Evolutionary conservation across 495 filamentous ascomycete species (phyloP).

Genomic region (Astrothelium macrocarpum): DNA sequence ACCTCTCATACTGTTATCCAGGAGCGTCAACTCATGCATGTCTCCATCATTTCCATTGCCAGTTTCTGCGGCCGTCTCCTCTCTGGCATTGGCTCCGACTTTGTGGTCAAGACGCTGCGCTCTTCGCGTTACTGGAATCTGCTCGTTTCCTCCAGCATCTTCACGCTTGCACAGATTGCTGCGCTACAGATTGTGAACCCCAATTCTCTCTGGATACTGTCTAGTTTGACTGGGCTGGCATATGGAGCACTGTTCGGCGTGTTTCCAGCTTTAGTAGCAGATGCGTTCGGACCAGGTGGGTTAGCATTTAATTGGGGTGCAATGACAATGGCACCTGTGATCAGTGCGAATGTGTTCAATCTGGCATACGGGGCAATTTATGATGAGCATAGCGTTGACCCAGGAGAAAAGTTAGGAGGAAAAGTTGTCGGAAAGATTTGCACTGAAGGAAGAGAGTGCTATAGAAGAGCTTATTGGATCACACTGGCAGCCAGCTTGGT

Average conservation of each 20-base stretch:
- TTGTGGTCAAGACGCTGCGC: constrained; percentile 67
- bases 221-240: constrained; percentile 72
- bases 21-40: constrained; percentile 78
- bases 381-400: constrained; percentile 65
- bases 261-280: constrained; percentile 82
- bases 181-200: constrained; percentile 75
- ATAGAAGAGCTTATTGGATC: constrained; percentile 67
- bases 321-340: constrained; percentile 79
- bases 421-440: constrained; percentile 58
- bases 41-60: constrained; percentile 79
- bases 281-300: constrained; percentile 85
- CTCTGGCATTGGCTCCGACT: constrained; percentile 81
- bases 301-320: constrained; percentile 66
- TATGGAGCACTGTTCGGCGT: constrained; percentile 96
- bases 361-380: constrained; percentile 74
- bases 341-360: constrained; percentile 87
- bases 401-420: constrained; percentile 51
- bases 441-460: constrained; percentile 69
- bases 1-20: constrained; percentile 66
- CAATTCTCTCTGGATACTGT: constrained; percentile 64
- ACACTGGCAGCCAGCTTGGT: constrained; percentile 67
- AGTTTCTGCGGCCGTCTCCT: constrained; percentile 73
- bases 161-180: constrained; percentile 69
- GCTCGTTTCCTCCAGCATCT: constrained; percentile 64
- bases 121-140: constrained; percentile 86